Evolutionary conservation across 1,284 basidiomycete genomes (phyloP), one percentile per base, ranked within the genome.

Genomic region (Tylopilus orsonianus): DNA sequence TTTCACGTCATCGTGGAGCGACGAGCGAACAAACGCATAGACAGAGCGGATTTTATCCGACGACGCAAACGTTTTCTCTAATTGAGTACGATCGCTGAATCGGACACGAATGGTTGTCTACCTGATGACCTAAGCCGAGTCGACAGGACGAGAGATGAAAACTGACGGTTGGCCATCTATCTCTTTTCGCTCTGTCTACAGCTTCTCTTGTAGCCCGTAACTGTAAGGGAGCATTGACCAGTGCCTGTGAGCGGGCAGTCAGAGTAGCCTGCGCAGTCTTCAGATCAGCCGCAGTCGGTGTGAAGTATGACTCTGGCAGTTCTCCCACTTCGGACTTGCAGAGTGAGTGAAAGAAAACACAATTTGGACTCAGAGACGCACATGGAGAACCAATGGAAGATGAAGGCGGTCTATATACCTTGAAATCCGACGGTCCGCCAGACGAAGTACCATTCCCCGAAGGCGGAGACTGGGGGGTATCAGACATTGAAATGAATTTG

Each of bases 71-170:
- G 71, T 68, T 55, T 80, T 83, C 70, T 96, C 92, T n/a, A 96
- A 74, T 62, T 88, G 83, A 5, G 84, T 90, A 37, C 87, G 79
- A 66, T 94, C 89, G 24, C 81, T 73, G 64, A 95, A 95, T 54
- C 80, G 80, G 54, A 96, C 70, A 18, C 93, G 83, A 54, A 96
- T 88, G 0, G 77, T 86, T 3, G 90, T 90, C 86, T 93, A 54
- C 18, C 20, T 39, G 12, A 38, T 39, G 12, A 38, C 16, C 34
- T 66, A 30, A 61, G 50, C 18, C 41, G 20, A 10, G 39, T 44
- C 41, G 2, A 34, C 4, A 16, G n/a, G 7, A 32, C 12, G 8
- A 41, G 35, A 14, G 16, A 36, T n/a, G 35, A 24, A 9, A 10
- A 67, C 80, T 56, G 55, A 92, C 87, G 46, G 75, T 80, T 4